Conservation (phyloP, 768 basidiomycete species). For the Tylopilus sp. region DNA sequence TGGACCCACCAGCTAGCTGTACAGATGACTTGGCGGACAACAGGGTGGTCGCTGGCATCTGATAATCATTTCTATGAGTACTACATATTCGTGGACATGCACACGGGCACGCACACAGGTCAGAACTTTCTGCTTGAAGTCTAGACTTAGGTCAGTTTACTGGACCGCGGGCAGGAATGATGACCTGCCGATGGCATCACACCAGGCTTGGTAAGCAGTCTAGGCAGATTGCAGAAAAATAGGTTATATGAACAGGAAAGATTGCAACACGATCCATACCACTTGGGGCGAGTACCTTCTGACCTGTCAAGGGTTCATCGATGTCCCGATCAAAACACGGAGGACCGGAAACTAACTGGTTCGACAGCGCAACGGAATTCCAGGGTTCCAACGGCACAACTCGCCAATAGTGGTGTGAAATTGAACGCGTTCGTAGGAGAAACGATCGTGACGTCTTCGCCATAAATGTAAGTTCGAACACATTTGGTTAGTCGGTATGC, state of each 20-base stretch:
- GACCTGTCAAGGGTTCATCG: slow-evolving; percentile 35
- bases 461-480: slow-evolving; percentile 3
- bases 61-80: not conserved
- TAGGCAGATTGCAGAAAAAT: slow-evolving; percentile 18
- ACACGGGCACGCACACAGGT: slow-evolving; percentile 49
- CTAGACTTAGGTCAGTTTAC: slow-evolving; percentile 31
- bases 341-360: slow-evolving; percentile 47
- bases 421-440: slow-evolving; percentile 53
- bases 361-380: slow-evolving; percentile 81
- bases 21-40: slow-evolving; percentile 26
- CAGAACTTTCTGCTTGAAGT: slow-evolving; percentile 57
- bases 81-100: not conserved
- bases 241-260: not conserved
- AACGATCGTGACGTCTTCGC: slow-evolving; percentile 58
- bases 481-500: slow-evolving; percentile 20
- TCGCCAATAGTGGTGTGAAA: slow-evolving; percentile 46
- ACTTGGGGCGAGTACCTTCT: slow-evolving; percentile 54
- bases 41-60: slow-evolving; percentile 64
- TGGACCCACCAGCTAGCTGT: slow-evolving; percentile 11
- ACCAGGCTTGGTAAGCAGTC: slow-evolving; percentile 74
- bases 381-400: slow-evolving; percentile 75
- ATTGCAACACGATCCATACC: slow-evolving; percentile 33
- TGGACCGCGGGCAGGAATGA: not conserved
- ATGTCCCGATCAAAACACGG: not conserved
- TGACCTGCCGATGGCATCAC: slow-evolving; percentile 59